Percentiles rank a stretch among this genome's conserved stretches.
These are phyloP conservation scores for Catharanthus roseus DNA, from an alignment of 257 asterid species.

Conservation along the genomic window DNA sequence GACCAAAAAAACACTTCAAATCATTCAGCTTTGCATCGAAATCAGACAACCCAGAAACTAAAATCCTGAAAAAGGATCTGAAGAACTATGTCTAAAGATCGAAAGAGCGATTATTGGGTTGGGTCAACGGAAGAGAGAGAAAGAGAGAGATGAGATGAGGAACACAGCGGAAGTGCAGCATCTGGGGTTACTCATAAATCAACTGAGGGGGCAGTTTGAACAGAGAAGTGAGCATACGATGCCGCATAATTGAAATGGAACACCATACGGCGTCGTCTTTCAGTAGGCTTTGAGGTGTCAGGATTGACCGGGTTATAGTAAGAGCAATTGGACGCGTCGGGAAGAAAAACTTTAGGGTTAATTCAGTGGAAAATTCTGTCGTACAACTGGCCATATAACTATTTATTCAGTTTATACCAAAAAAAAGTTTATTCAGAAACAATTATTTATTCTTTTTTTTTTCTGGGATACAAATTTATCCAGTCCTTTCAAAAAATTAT, in stretches of 20 bases:
- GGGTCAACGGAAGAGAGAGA: not conserved
- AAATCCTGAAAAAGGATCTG: not conserved
- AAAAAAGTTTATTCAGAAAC: no score
- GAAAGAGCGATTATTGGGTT: not conserved
- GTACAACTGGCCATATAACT: no score
- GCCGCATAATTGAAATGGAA: not conserved
- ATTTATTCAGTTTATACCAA: no score
- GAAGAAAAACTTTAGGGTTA: no score
- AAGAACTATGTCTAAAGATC: not conserved
- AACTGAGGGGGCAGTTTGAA: not conserved
- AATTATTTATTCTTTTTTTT: no score
- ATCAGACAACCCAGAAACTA: not conserved
- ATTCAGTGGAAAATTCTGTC: no score
- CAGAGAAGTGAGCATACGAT: not conserved
- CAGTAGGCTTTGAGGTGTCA: not conserved
- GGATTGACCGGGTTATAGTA: not conserved
- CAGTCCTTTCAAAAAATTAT: no score
- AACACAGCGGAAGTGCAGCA: not conserved
- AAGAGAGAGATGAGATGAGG: not conserved
- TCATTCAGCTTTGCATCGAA: not conserved
- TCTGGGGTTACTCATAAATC: slow-evolving; percentile 1
- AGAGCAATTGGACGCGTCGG: no score
- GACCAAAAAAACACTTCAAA: not conserved
- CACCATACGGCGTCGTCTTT: not conserved
- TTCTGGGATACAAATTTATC: no score